These are phyloP conservation scores for Coemansia aciculifera DNA, from an alignment of 192 early-diverging fungal genomes.

Conservation along the genomic window DNA sequence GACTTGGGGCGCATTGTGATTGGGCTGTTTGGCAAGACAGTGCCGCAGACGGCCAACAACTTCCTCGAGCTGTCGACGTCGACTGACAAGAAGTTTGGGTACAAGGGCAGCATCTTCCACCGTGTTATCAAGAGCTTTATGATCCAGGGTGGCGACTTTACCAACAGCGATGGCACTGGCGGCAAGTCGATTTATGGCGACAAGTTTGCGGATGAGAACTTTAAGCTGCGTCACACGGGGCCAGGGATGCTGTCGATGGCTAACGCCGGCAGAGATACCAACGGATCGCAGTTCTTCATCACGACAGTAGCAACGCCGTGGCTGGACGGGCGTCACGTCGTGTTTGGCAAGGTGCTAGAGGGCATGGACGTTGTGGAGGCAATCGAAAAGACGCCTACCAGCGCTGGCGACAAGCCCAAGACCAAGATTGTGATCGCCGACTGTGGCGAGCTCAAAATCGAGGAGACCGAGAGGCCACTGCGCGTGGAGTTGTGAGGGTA, in stretches of 20 bases:
- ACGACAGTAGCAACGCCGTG: constrained; percentile 69
- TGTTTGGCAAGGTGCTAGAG: constrained; percentile 75
- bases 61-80: constrained; percentile 71
- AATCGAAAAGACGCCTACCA: constrained; percentile 59
- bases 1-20: constrained; percentile 44
- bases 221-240: constrained; percentile 64
- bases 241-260: constrained; percentile 79
- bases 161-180: constrained; percentile 75
- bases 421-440: constrained; percentile 70
- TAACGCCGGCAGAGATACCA: constrained; percentile 75
- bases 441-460: constrained; percentile 75
- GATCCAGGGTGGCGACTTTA: constrained; percentile 91
- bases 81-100: constrained; percentile 56
- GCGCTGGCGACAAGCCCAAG: constrained; percentile 66
- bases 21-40: constrained; percentile 68
- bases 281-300: constrained; percentile 86
- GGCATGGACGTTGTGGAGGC: constrained; percentile 73
- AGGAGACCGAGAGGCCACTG: constrained; percentile 40
- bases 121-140: constrained; percentile 87
- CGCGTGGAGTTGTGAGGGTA: constrained; percentile 41
- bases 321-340: constrained; percentile 77
- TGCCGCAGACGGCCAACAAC: constrained; percentile 94
- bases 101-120: constrained; percentile 81
- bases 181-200: constrained; percentile 82
- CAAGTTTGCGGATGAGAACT: constrained; percentile 81